phyloP scores from a whole-genome alignment of 2,329 filamentous ascomycete genomes.

The Laburnicola sp. region DNA sequence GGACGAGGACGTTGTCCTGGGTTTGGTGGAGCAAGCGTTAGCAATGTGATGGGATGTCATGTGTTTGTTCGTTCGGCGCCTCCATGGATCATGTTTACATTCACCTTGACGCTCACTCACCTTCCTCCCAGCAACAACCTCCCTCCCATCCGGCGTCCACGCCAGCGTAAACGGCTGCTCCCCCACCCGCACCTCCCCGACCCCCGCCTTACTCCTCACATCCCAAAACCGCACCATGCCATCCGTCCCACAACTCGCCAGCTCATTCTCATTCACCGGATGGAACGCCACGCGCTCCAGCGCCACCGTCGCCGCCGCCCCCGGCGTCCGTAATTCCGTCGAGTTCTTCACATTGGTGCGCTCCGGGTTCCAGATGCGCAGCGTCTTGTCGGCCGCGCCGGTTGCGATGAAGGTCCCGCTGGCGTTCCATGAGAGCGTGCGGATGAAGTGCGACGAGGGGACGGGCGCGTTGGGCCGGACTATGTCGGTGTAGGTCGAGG shows the following conservation, averaged over 20 bases:
- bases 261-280: constrained; percentile 73
- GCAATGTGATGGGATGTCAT: too few relatives aligned
- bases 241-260: constrained; percentile 74
- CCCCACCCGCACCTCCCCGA: constrained; percentile 65
- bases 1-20: constrained; percentile 65
- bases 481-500: constrained; percentile 64
- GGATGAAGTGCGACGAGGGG: constrained; percentile 52
- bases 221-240: constrained; percentile 81
- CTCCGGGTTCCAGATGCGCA: constrained; percentile 83
- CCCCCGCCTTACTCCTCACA: constrained; percentile 70
- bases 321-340: constrained; percentile 72
- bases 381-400: constrained; percentile 68
- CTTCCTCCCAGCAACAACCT: constrained; percentile 73
- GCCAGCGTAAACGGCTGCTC: constrained; percentile 71
- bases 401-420: constrained; percentile 82
- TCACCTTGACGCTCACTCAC: constrained; percentile 47
- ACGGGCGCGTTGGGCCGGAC: constrained; percentile 37
- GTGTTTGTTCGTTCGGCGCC: too few relatives aligned
- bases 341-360: constrained; percentile 72
- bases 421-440: constrained; percentile 87
- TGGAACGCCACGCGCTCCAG: constrained; percentile 80
- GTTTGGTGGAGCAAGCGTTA: too few relatives aligned
- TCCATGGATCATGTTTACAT: too few relatives aligned
- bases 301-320: constrained; percentile 30
- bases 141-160: constrained; percentile 73